phyloP scores from a whole-genome alignment of 2,329 filamentous ascomycete genomes.

The Fusarium annulatum region DNA sequence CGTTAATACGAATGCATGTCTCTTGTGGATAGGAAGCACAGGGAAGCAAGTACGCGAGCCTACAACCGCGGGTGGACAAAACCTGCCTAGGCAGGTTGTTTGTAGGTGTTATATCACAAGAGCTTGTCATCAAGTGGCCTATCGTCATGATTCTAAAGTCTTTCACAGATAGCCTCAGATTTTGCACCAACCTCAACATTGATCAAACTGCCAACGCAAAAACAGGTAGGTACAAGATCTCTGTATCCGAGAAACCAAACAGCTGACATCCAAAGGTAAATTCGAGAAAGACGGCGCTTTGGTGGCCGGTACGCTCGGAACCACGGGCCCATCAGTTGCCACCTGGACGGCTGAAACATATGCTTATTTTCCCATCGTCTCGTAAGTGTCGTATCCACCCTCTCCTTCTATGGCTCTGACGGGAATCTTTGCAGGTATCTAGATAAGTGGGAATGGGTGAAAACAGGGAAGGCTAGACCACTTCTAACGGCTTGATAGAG shows the following conservation, averaged over 20 bases:
- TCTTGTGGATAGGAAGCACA: too few species aligned
- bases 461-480: background rate
- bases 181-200: background rate
- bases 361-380: background rate
- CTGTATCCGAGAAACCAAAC: background rate
- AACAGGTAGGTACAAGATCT: background rate
- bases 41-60: too few species aligned
- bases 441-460: background rate
- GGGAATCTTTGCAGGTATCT: background rate
- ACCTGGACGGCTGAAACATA: background rate
- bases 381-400: background rate
- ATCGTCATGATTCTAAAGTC: background rate
- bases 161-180: background rate
- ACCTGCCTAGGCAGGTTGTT: too few species aligned
- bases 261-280: background rate
- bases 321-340: background rate
- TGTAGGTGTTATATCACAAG: too few species aligned
- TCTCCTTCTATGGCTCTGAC: background rate
- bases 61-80: too few species aligned
- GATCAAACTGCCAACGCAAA: background rate
- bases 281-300: background rate
- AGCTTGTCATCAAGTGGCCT: too few species aligned
- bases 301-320: background rate
- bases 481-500: background rate
- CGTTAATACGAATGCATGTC: too few species aligned